These are phyloP conservation scores for Tinospora cordifolia DNA, from an alignment of 164 flowering plant species.

Conservation along the genomic window DNA sequence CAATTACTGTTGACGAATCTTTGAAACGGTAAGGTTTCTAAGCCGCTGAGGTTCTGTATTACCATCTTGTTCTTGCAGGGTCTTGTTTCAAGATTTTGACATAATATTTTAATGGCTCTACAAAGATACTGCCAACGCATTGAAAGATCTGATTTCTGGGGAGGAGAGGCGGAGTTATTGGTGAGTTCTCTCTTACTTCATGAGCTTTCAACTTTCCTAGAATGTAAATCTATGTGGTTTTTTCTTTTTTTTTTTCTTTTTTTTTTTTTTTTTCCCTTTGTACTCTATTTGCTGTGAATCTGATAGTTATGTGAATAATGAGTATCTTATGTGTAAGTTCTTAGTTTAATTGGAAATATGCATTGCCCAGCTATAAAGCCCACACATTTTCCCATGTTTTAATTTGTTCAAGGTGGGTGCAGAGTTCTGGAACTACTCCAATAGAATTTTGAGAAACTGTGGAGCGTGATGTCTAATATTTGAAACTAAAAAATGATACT, in stretches of 20 bases:
- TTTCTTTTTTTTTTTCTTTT: too few species aligned
- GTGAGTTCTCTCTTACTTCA: conserved; percentile 32
- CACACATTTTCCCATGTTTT: too few species aligned
- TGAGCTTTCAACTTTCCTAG: not conserved
- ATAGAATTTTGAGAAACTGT: too few species aligned
- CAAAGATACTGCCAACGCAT: conserved; percentile 86
- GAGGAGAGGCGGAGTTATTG: conserved; percentile 89
- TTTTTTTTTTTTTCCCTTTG: too few species aligned
- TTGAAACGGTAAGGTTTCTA: conserved; percentile 39
- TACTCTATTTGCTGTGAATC: not conserved
- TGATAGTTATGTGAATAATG: not conserved
- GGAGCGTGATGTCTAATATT: too few species aligned
- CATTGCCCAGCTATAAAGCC: too few species aligned
- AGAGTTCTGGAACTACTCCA: too few species aligned
- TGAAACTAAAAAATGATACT: too few species aligned
- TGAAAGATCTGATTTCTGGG: conserved; percentile 76
- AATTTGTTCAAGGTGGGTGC: too few species aligned
- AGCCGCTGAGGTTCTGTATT: not conserved
- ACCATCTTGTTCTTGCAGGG: not conserved
- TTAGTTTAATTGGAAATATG: too few species aligned
- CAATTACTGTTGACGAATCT: conserved; percentile 90
- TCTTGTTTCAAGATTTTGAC: not conserved
- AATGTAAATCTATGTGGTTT: not conserved
- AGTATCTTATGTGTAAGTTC: not conserved
- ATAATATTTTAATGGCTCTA: not conserved